Evolutionary conservation across 176 grass and related monocot species (phyloP).

Genomic region (Themeda triandra): DNA sequence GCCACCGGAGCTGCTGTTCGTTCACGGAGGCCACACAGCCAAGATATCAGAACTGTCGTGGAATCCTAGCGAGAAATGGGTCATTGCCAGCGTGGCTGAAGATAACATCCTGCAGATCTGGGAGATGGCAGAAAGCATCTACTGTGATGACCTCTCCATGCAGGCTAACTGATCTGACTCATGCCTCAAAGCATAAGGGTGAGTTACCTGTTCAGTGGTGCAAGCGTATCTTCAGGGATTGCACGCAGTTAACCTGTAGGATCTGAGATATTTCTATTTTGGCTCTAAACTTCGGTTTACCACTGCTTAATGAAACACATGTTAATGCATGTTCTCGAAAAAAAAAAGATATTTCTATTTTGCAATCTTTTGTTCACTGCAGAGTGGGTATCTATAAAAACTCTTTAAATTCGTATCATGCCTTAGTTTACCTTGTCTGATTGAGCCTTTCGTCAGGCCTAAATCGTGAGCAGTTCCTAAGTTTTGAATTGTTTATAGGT

Average conservation of each 20-base stretch:
- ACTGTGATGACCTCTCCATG: constrained; percentile 46
- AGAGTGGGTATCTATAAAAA: not conserved
- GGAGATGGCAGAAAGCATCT: constrained; percentile 93
- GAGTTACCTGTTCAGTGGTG: not conserved
- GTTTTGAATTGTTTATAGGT: too few relatives aligned
- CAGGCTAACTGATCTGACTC: constrained; percentile 14
- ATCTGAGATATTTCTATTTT: not conserved
- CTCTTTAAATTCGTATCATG: not conserved
- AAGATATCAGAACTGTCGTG: constrained; percentile 93
- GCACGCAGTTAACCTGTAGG: not conserved
- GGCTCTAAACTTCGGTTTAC: too few relatives aligned
- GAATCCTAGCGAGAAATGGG: constrained; percentile 71
- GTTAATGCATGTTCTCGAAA: too few relatives aligned
- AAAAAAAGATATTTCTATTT: not conserved
- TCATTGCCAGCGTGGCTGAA: constrained; percentile 76
- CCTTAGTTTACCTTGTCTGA: not conserved
- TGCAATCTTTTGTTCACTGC: not conserved
- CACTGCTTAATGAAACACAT: too few relatives aligned
- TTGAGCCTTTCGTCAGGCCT: not conserved
- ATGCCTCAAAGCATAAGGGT: not conserved
- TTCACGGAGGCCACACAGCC: constrained; percentile 72
- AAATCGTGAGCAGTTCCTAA: not conserved
- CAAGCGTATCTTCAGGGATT: not conserved
- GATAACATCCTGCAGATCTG: constrained; percentile 88
- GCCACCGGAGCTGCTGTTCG: constrained; percentile 82